Percentiles rank a stretch among this genome's conserved stretches.
These are phyloP conservation scores for Fusarium oligoseptatum DNA, from an alignment of 2,329 filamentous ascomycete genomes.

Conservation along the genomic window DNA sequence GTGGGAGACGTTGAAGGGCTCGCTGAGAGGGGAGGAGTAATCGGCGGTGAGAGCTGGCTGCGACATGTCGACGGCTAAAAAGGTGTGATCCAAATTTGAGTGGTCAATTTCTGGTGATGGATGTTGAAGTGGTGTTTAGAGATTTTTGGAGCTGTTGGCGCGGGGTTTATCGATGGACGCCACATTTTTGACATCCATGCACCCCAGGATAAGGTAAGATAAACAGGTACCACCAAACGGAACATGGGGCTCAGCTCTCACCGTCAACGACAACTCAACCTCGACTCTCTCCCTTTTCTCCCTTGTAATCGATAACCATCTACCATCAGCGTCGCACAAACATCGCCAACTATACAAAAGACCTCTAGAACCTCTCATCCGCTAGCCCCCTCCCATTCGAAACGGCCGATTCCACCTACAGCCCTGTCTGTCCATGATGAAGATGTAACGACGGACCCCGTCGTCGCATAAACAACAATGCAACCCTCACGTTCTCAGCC, in stretches of 20 bases:
- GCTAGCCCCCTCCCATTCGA: conserved; percentile 3
- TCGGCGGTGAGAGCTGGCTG: conserved; percentile 53
- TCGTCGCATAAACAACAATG: conserved; percentile 56
- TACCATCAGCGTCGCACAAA: not conserved
- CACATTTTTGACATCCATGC: conserved; percentile 24
- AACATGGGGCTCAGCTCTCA: conserved; percentile 17
- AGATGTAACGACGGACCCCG: conserved; percentile 58
- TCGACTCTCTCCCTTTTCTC: not conserved
- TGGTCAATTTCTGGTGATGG: not conserved
- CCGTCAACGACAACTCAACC: conserved; percentile 6
- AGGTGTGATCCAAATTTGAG: not conserved
- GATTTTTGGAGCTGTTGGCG: conserved; percentile 27
- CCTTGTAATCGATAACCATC: not conserved
- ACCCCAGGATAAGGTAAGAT: not conserved
- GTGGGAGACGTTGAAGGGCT: conserved; percentile 59
- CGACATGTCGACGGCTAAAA: conserved; percentile 28
- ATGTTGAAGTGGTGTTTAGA: not conserved
- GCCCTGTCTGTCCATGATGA: conserved; percentile 45
- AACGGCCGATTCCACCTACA: conserved; percentile 12
- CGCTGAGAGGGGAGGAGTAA: conserved; percentile 67
- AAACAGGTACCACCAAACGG: not conserved
- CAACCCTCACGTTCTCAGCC: conserved; percentile 61
- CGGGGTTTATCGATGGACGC: conserved; percentile 38
- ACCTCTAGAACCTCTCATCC: too few species aligned
- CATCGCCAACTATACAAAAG: not conserved